phyloP scores from a whole-genome alignment of 768 basidiomycete species.

The Vararia minispora region DNA sequence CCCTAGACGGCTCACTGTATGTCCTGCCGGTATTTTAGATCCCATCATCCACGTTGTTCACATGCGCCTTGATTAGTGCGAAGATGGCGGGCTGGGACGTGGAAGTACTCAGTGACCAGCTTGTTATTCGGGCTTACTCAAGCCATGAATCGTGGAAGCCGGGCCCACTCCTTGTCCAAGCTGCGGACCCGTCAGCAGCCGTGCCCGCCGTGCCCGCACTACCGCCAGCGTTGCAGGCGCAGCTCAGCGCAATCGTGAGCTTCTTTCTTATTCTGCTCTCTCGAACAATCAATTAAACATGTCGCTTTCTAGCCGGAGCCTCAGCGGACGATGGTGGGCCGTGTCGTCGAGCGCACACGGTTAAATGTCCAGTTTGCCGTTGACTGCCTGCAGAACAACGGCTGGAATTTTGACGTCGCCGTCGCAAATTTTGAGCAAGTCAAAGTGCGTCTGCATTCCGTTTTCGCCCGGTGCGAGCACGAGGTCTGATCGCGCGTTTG shows the following conservation, averaged over 20 bases:
- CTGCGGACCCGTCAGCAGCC: slow-evolving; percentile 18
- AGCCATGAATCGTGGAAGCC: slow-evolving; percentile 70
- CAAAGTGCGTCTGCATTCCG: slow-evolving; percentile 44
- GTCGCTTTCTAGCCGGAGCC: slow-evolving; percentile 50
- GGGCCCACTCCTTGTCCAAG: slow-evolving; percentile 63
- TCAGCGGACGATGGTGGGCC: slow-evolving; percentile 59
- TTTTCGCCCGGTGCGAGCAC: not conserved
- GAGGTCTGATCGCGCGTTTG: slow-evolving; percentile 19
- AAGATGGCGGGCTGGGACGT: slow-evolving; percentile 83
- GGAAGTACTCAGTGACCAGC: slow-evolving; percentile 80
- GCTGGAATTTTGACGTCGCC: slow-evolving; percentile 75
- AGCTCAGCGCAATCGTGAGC: slow-evolving; percentile 44
- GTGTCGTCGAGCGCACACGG: slow-evolving; percentile 62
- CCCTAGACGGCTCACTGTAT: slow-evolving; percentile 73
- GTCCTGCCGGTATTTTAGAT: slow-evolving; percentile 23
- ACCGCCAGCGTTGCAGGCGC: slow-evolving; percentile 32
- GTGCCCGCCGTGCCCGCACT: slow-evolving; percentile 24
- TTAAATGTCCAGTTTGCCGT: slow-evolving; percentile 71
- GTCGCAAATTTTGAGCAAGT: slow-evolving; percentile 81
- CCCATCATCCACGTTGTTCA: slow-evolving; percentile 9
- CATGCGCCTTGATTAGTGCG: slow-evolving; percentile 36
- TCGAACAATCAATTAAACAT: too few relatives aligned
- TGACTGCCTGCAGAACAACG: slow-evolving; percentile 80
- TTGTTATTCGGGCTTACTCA: slow-evolving; percentile 75
- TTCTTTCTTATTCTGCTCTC: slow-evolving; percentile 18